Evolutionary conservation across 352 stramenopile species (phyloP), one percentile per base, ranked within the genome.

Genomic region (Phytophthora multivora): DNA sequence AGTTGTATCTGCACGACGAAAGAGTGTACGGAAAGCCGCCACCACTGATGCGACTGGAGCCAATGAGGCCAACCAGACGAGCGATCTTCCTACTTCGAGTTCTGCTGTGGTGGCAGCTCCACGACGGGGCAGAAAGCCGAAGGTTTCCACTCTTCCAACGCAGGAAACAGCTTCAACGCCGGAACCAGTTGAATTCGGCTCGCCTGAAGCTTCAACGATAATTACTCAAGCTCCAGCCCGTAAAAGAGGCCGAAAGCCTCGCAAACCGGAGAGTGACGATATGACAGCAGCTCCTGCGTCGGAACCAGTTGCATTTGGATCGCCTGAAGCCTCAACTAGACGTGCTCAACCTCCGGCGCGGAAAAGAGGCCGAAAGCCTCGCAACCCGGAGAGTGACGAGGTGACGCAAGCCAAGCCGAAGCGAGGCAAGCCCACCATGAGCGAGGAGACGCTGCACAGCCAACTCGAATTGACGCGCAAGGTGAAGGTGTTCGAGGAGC

Each of bases 401-500:
- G 13, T n/a, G 16, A 57, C 6, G 11, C 10, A 49, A 18, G 33
- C 38, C 13, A 69, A 65, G 42, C 39, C 42, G 8, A 66, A 69
- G 43, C 56, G 64, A 53, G 46, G 55, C 3, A 68, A 73, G 8
- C 53, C 50, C 9, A 35, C 21, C 5, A 59, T 71, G 56, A 63
- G 39, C 31, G 51, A 68, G 5, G 55, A 53, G 16, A 63, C 45
- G 51, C 39, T 28, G 40, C 55, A 23, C n/a, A 63, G 46, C 19
- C 61, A 75, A 42, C 3, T 59, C 46, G 40, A 65, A 2, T 46
- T 75, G n/a, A 48, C 25, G 33, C 18, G 18, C 12, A 69, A 52
- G 15, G 55, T 83, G 58, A 21, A 50, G 26, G 0, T 10, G n/a
- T 56, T 73, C 25, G 73, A 83, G 46, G 59, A 48, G 5, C 15